Evolutionary conservation across 2,329 filamentous ascomycete genomes (phyloP), one percentile per base, ranked within the genome.

Genomic region (Hysterium pulicare): DNA sequence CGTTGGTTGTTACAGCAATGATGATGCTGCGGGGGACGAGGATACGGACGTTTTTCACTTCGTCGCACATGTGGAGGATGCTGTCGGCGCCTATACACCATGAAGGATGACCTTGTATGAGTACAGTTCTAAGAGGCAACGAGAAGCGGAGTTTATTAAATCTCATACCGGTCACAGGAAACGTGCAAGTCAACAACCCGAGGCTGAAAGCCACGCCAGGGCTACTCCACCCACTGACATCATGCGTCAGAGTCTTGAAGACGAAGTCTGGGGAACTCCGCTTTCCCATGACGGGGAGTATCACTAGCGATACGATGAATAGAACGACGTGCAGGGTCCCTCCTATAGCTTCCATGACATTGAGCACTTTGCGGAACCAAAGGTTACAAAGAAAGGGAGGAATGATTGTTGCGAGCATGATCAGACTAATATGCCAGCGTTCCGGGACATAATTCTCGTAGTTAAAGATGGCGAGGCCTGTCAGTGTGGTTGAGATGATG

Each of bases 11-110:
- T 17, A 70, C 60, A 1, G 70, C 67, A 53, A 70, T 70, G 33
- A 74, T 59, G 40, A 73, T 67, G n/a, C 68, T 34, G 8, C 9
- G 15, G 8, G 41, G 41, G 4, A 44, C 36, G 24, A 7, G 24
- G 24, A 28, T 38, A 16, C 16, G 41, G 30, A 26, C 35, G 13
- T 44, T 31, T 26, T 40, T 44, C 24, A 42, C 31, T 21, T 42
- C 40, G 21, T 44, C 33, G 22, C 41, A 33, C 24, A 44, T n/a
- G 28, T 76, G 73, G 0, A 77, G 61, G 10, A 70, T 68, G 8
- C 71, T 67, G 34, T 77, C 73, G 38, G 73, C 73, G 9, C 72
- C 73, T 68, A 45, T n/a, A n/a, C n/a, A n/a, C n/a, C n/a, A n/a
- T n/a, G 37, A 11, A 24, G 7, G 24, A 13, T 28, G 24, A 13